These are phyloP conservation scores for Stygiomarasmius scandens DNA, from an alignment of 1,284 basidiomycete species.

Conservation along the genomic window DNA sequence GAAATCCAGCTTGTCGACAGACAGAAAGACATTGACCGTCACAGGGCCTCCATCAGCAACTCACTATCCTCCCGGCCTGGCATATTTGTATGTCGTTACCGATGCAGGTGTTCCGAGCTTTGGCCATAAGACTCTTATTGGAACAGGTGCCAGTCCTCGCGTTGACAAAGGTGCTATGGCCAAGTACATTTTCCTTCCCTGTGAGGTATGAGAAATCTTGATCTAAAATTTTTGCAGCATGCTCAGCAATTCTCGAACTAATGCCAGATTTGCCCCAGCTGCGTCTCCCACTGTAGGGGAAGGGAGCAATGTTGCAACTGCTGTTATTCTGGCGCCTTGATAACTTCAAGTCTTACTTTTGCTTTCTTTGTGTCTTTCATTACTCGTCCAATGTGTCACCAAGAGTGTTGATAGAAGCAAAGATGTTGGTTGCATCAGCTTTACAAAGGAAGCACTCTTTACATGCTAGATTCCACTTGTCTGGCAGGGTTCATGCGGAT, in stretches of 20 bases:
- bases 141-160: slow-evolving; percentile 19
- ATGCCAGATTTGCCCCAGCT: too few relatives aligned
- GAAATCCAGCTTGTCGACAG: slow-evolving; percentile 24
- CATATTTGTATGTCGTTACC: slow-evolving; percentile 54
- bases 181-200: slow-evolving; percentile 12
- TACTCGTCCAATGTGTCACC: neutral
- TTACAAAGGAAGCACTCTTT: slow-evolving; percentile 6
- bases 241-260: too few relatives aligned
- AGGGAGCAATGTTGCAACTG: too few relatives aligned
- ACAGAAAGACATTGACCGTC: slow-evolving; percentile 36
- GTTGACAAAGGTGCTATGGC: slow-evolving; percentile 18
- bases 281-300: too few relatives aligned
- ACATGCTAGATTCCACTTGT: slow-evolving; percentile 13
- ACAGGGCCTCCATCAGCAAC: slow-evolving; percentile 43
- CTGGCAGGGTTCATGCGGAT: slow-evolving; percentile 9
- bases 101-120: slow-evolving; percentile 36
- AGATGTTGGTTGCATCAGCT: neutral
- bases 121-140: too few relatives aligned
- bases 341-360: too few relatives aligned
- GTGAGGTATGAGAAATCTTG: too few relatives aligned
- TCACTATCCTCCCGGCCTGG: slow-evolving; percentile 58
- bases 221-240: too few relatives aligned
- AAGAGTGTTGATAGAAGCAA: neutral
- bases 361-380: too few relatives aligned
- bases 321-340: too few relatives aligned